A percentile compares a stretch with the other conserved stretches of the same genome.
Conservation (phyloP, 2,329 filamentous ascomycete species). For the Fusarium protoensiforme region DNA sequence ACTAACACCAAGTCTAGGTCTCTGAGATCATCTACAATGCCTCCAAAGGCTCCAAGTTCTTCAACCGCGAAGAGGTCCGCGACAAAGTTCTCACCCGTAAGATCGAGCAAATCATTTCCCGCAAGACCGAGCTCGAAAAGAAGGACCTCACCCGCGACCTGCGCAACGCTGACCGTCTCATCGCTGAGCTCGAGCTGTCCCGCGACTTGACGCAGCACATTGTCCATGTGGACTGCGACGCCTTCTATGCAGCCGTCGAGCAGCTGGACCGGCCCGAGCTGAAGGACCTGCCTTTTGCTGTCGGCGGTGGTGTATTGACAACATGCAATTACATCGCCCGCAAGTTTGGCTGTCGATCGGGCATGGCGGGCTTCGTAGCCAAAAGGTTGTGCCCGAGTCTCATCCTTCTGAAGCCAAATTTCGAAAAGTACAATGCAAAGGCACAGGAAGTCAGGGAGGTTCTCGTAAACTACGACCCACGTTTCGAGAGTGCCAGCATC, state of each 20-base stretch:
- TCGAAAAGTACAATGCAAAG: slow-evolving; percentile 90
- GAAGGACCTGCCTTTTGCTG: slow-evolving; percentile 88
- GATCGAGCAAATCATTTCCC: slow-evolving; percentile 81
- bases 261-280: slow-evolving; percentile 86
- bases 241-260: slow-evolving; percentile 96
- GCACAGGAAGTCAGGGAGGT: slow-evolving; percentile 87
- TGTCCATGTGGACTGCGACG: slow-evolving; percentile 96
- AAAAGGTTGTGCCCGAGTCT: slow-evolving; percentile 92
- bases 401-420: slow-evolving; percentile 84
- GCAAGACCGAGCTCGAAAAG: slow-evolving; percentile 79
- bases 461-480: slow-evolving; percentile 85
- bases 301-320: slow-evolving; percentile 75
- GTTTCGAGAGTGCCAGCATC: slow-evolving; percentile 93
- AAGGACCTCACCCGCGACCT: slow-evolving; percentile 79
- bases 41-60: slow-evolving; percentile 96
- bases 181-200: slow-evolving; percentile 80
- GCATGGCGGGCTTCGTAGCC: slow-evolving; percentile 96
- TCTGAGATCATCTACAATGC: slow-evolving; percentile 97
- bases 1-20: slow-evolving; percentile 60
- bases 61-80: slow-evolving; percentile 86
- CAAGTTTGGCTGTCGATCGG: slow-evolving; percentile 89
- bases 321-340: slow-evolving; percentile 89
- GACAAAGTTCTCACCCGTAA: slow-evolving; percentile 87
- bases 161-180: slow-evolving; percentile 82
- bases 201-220: slow-evolving; percentile 87